phyloP scores from a whole-genome alignment of 1,139 yeast genomes.

The Sugiyamaella japonica region DNA sequence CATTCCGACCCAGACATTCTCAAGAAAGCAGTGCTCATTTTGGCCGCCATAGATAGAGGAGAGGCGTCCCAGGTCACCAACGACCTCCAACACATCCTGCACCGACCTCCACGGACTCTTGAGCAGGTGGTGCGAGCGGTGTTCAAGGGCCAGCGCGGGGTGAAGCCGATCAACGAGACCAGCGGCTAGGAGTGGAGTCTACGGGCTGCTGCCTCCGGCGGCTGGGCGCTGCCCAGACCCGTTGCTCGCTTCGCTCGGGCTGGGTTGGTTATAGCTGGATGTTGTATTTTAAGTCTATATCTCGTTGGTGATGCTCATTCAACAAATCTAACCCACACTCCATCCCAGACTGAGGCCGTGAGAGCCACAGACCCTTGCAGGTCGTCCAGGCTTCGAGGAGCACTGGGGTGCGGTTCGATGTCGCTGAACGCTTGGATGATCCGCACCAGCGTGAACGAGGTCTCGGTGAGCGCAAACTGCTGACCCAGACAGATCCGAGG shows the following conservation, averaged over 20 bases:
- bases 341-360: constrained; percentile 17
- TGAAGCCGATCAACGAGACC: constrained; percentile 3
- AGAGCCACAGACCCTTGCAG: constrained; percentile 12
- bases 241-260: neutral
- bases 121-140: constrained; percentile 5
- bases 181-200: neutral
- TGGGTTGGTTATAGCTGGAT: neutral
- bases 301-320: neutral
- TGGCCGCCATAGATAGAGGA: constrained; percentile 13
- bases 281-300: neutral
- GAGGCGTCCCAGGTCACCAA: constrained; percentile 5
- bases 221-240: neutral
- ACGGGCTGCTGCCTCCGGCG: neutral
- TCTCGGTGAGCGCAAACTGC: constrained; percentile 59
- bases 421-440: constrained; percentile 40
- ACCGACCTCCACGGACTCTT: constrained; percentile 10
- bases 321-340: constrained; percentile 12
- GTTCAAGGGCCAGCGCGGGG: neutral
- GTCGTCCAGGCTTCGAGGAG: constrained; percentile 1
- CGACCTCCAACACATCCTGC: constrained; percentile 5
- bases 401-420: constrained; percentile 15
- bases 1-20: constrained; percentile 6
- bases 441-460: constrained; percentile 50
- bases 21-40: constrained; percentile 6
- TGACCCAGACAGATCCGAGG: constrained; percentile 62